Percentiles rank a stretch among this genome's conserved stretches.
phyloP scores from a whole-genome alignment of 805 yeast species.

The Saturnispora serradocipensis region DNA sequence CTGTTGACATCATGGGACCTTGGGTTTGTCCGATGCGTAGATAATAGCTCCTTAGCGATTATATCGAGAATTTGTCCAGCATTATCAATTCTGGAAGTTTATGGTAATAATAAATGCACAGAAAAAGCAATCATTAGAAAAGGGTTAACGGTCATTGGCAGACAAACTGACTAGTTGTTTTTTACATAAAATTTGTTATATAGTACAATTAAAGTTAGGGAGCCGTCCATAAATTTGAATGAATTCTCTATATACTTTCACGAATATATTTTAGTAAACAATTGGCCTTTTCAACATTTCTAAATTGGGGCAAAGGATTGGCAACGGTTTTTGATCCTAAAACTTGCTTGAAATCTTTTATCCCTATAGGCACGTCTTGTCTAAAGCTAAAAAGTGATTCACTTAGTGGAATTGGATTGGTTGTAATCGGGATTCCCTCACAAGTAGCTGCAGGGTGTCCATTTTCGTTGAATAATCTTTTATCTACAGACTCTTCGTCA shows the following conservation, averaged over 20 bases:
- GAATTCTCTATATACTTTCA: slow-evolving; percentile 13
- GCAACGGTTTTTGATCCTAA: slow-evolving; percentile 8
- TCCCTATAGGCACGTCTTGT: slow-evolving; percentile 3
- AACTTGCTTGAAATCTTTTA: slow-evolving; percentile 9
- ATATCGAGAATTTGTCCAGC: slow-evolving; percentile 52
- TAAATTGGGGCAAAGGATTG: slow-evolving; percentile 45
- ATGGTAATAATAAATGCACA: slow-evolving; percentile 68
- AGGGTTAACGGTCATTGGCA: slow-evolving; percentile 59
- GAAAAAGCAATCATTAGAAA: slow-evolving; percentile 40
- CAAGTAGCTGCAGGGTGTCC: slow-evolving; percentile 30
- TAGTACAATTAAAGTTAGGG: not conserved
- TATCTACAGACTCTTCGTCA: slow-evolving; percentile 24
- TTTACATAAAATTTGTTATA: not conserved
- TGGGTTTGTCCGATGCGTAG: slow-evolving; percentile 73
- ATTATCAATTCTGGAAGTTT: slow-evolving; percentile 63
- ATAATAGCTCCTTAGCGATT: slow-evolving; percentile 54
- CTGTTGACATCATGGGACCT: slow-evolving; percentile 59
- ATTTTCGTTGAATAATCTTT: slow-evolving; percentile 23
- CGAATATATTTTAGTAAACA: slow-evolving; percentile 35
- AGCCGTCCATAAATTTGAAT: not conserved
- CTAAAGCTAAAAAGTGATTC: not conserved
- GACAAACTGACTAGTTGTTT: slow-evolving; percentile 50
- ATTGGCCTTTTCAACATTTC: slow-evolving; percentile 56
- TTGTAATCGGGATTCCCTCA: slow-evolving; percentile 34
- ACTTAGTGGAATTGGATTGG: slow-evolving; percentile 27